A percentile compares a stretch with the other conserved stretches of the same genome.
These are phyloP conservation scores for Halteria grandinella DNA, from an alignment of 73 alveolate species.

Conservation along the genomic window DNA sequence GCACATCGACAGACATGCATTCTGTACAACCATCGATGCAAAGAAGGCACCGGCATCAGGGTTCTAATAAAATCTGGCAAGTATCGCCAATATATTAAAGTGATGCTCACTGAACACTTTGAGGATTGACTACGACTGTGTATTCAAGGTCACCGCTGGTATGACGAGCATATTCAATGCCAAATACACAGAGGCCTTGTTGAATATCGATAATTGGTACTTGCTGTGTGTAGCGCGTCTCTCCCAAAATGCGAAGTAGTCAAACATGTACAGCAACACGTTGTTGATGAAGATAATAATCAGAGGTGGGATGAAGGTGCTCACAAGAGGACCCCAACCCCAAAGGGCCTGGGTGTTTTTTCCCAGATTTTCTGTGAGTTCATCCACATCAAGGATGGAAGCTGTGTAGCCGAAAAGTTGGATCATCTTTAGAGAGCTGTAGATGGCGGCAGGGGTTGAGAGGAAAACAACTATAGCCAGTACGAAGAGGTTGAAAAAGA, in stretches of 20 bases:
- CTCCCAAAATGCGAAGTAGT: slow-evolving; percentile 87
- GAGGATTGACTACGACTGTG: slow-evolving; percentile 66
- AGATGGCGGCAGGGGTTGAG: slow-evolving; percentile 92
- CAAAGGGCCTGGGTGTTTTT: slow-evolving; percentile 15
- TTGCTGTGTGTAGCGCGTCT: slow-evolving; percentile 86
- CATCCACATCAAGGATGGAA: too few species aligned
- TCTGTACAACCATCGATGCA: slow-evolving; percentile 83
- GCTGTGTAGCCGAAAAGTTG: slow-evolving; percentile 45
- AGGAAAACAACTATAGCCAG: slow-evolving; percentile 80
- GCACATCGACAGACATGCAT: slow-evolving; percentile 79
- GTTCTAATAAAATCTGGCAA: slow-evolving; percentile 73
- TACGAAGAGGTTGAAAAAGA: slow-evolving; percentile 66
- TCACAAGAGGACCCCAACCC: slow-evolving; percentile 74
- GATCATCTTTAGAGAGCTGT: slow-evolving; percentile 66
- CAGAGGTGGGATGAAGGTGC: slow-evolving; percentile 85
- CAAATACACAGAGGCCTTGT: slow-evolving; percentile 83
- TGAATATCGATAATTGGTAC: slow-evolving; percentile 85
- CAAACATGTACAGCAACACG: slow-evolving; percentile 78
- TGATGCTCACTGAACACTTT: slow-evolving; percentile 70
- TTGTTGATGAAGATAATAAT: slow-evolving; percentile 80
- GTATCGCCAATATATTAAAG: slow-evolving; percentile 76
- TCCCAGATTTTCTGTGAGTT: too few species aligned
- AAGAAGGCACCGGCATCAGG: slow-evolving; percentile 85
- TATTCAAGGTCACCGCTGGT: slow-evolving; percentile 92
- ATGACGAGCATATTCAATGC: slow-evolving; percentile 87